Base-by-base conservation (phyloP, 441 rosid genomes). In the Mallotus repandus region DNA sequence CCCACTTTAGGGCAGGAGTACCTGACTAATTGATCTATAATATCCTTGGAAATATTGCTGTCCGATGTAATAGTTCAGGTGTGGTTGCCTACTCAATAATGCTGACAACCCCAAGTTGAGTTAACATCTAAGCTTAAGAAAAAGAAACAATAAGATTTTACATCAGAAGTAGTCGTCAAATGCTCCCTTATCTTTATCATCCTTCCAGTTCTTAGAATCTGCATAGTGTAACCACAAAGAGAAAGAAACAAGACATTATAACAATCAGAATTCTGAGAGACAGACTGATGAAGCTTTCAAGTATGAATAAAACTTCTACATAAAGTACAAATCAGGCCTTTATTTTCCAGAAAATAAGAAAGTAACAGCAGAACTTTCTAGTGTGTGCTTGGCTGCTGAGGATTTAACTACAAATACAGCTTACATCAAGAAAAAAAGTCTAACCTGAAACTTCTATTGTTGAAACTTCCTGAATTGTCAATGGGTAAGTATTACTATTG, bases 91-190 rank as follows among this genome's bases (percentile, higher is more conserved):
- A 9, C 60, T 57, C 66, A 65, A n/a, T 15, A 46, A 66, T 49
- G 62, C 71, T 71, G 65, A 18, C 15, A 57, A 63, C 41, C 25
- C 25, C 49, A 25, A 63, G 14, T 70, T 54, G 46, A 61, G 71
- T 77, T 66, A 69, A 63, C 69, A 59, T 52, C 82, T 78, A 69
- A 55, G 58, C 19, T 48, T 43, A 62, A 57, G 48, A 11, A 74
- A 57, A 48, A 55, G 61, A 55, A 60, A 64, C 6, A 48, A 66
- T 29, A 49, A 46, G 52, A 70, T 48, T 57, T 79, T 76, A 74
- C 82, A 75, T 87, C 85, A 92, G 84, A 90, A 94, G 86, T 77
- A 91, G 79, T 89, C 97, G 73, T 90, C 97, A 77, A 94, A 92
- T 61, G 88, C 95, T 18, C 95, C 91, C 68, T 85, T 89, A 11